These are phyloP conservation scores for Lentinula sp. DNA, from an alignment of 768 basidiomycete genomes.

Conservation along the genomic window DNA sequence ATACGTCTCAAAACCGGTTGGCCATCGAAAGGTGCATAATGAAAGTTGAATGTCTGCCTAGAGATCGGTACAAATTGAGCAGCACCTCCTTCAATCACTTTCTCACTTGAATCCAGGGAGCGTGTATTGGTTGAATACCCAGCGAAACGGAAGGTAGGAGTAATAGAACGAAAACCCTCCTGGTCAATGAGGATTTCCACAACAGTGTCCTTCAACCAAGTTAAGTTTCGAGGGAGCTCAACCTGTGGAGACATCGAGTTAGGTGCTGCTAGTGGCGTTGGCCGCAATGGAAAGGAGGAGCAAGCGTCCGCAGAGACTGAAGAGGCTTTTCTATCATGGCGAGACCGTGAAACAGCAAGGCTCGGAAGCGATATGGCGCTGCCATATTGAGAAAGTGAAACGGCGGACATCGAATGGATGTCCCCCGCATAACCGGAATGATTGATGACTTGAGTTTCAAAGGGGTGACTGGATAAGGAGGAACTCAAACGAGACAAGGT, in stretches of 20 bases:
- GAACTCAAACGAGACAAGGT: constrained; percentile 5
- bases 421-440: neutral
- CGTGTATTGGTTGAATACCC: constrained; percentile 34
- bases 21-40: constrained; percentile 61
- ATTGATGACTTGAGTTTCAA: neutral
- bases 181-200: constrained; percentile 77
- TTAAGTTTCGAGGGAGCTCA: constrained; percentile 29
- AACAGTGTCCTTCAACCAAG: constrained; percentile 47
- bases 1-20: constrained; percentile 68
- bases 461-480: neutral
- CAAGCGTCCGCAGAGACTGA: constrained; percentile 2
- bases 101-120: constrained; percentile 19
- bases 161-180: constrained; percentile 68
- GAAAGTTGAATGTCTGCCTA: constrained; percentile 59
- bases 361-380: constrained; percentile 3
- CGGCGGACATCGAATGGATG: neutral
- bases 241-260: constrained; percentile 6
- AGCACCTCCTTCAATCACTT: constrained; percentile 35
- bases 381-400: constrained; percentile 8
- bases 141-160: constrained; percentile 53
- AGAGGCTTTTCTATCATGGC: constrained; percentile 9
- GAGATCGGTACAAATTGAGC: constrained; percentile 61
- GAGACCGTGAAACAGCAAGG: constrained; percentile 6
- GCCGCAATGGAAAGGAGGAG: neutral
- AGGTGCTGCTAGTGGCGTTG: constrained; percentile 6